Percentiles rank a stretch among this genome's conserved stretches.
These are phyloP conservation scores for Penicillium sp. DNA, from an alignment of 2,329 filamentous ascomycete genomes.

Conservation along the genomic window DNA sequence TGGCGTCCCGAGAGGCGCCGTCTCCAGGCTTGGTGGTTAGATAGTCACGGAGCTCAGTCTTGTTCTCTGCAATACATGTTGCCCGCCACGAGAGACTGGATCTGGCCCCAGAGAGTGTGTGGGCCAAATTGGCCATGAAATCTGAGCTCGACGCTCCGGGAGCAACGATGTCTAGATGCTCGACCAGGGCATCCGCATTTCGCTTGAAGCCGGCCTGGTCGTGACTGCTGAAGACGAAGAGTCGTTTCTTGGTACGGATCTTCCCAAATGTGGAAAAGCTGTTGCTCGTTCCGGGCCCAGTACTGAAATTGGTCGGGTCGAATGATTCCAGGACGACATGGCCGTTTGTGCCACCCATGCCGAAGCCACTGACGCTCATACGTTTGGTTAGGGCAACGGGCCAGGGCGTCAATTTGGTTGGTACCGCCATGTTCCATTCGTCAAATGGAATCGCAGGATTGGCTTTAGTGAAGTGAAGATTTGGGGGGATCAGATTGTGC, in stretches of 20 bases:
- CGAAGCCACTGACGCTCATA: neutral
- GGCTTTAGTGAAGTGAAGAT: slow-evolving; percentile 1
- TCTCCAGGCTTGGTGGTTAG: neutral
- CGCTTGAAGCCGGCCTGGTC: neutral
- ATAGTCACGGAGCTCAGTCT: slow-evolving; percentile 25
- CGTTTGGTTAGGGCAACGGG: neutral
- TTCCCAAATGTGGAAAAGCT: neutral
- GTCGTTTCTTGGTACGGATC: neutral
- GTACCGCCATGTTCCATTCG: neutral
- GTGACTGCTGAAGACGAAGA: slow-evolving; percentile 1
- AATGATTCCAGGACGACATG: neutral
- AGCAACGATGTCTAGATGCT: neutral
- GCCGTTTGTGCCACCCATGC: slow-evolving; percentile 3
- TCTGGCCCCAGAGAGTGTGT: neutral
- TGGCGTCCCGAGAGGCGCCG: neutral
- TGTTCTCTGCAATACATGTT: slow-evolving; percentile 10
- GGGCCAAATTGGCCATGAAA: neutral
- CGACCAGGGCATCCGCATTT: neutral
- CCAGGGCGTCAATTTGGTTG: neutral
- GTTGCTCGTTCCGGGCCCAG: neutral
- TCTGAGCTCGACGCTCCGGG: neutral
- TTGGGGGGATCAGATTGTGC: neutral
- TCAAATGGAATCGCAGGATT: slow-evolving; percentile 4
- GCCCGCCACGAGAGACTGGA: neutral
- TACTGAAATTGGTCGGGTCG: neutral